These are phyloP conservation scores for Lagenidium giganteum DNA, from an alignment of 352 stramenopile species.

Conservation along the genomic window DNA sequence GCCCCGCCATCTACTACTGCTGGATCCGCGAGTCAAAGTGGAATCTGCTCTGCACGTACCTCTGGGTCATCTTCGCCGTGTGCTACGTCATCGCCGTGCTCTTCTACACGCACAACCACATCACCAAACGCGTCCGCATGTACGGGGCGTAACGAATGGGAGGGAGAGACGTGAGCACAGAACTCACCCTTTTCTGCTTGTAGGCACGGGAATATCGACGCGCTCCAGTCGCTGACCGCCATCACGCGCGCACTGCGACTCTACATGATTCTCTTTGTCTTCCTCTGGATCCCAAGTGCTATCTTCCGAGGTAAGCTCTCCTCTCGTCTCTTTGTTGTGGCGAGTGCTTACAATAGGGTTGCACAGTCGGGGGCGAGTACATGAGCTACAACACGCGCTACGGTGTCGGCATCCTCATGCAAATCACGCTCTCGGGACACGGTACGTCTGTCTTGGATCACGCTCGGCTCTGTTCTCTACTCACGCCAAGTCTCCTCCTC, in stretches of 20 bases:
- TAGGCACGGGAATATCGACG: conserved; percentile 53
- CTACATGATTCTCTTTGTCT: conserved; percentile 67
- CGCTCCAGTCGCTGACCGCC: conserved; percentile 50
- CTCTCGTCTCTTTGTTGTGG: conserved; percentile 2
- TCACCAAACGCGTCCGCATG: conserved; percentile 27
- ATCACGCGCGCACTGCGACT: conserved; percentile 63
- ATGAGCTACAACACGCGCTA: too few species aligned
- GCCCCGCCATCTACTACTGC: conserved; percentile 71
- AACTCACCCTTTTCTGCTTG: conserved; percentile 7
- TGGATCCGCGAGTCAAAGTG: conserved; percentile 45
- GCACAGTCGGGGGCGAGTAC: too few species aligned
- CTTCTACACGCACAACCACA: conserved; percentile 52
- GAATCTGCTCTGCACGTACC: conserved; percentile 58
- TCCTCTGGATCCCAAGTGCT: conserved; percentile 60
- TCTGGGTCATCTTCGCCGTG: conserved; percentile 56
- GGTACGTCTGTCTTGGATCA: conserved; percentile 4
- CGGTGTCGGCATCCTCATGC: conserved; percentile 53
- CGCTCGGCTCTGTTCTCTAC: neutral
- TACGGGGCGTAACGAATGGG: conserved; percentile 7
- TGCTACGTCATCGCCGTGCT: conserved; percentile 67
- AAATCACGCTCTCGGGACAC: conserved; percentile 53
- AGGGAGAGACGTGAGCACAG: neutral
- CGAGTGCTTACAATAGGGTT: neutral
- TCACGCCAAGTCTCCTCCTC: too few species aligned
- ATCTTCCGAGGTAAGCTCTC: conserved; percentile 49